Evolutionary conservation across 805 yeast genomes (phyloP).

Genomic region (Brettanomyces nanus): DNA sequence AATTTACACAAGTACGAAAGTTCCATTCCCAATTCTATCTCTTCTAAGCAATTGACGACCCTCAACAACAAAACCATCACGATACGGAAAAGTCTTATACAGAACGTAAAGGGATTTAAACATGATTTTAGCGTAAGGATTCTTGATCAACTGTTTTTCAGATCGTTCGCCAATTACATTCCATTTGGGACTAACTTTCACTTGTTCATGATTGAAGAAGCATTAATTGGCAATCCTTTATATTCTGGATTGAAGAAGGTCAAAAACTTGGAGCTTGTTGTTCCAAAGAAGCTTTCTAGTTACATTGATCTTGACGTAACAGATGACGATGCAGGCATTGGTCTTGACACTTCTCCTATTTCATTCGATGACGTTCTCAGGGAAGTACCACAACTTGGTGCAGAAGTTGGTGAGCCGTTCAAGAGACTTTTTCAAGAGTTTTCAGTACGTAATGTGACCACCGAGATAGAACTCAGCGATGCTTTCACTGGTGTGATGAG

Average conservation of each 20-base stretch:
- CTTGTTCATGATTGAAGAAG: conserved; percentile 48
- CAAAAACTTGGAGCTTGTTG: conserved; percentile 3
- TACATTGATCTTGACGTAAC: background rate
- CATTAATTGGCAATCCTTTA: conserved; percentile 39
- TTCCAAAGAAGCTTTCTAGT: background rate
- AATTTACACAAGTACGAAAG: conserved; percentile 9
- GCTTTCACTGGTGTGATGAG: conserved; percentile 23
- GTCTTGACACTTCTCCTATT: no score
- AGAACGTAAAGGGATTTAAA: conserved; percentile 53
- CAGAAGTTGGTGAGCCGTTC: conserved; percentile 32
- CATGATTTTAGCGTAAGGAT: conserved; percentile 37
- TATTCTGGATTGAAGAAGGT: conserved; percentile 10
- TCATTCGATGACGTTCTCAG: conserved; percentile 32
- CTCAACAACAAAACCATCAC: conserved; percentile 47
- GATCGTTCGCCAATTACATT: conserved; percentile 51
- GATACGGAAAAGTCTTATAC: conserved; percentile 45
- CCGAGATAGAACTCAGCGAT: conserved; percentile 22
- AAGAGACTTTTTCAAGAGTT: conserved; percentile 31
- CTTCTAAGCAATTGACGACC: conserved; percentile 28
- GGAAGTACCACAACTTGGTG: conserved; percentile 31
- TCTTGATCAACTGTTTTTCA: conserved; percentile 36
- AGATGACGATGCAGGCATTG: background rate
- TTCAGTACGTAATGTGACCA: conserved; percentile 21
- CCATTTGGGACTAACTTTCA: conserved; percentile 49
- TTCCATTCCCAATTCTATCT: background rate